A percentile compares a stretch with the other conserved stretches of the same genome.
Conservation (phyloP, 805 yeast genomes). For the Scheffersomyces stipitis region DNA sequence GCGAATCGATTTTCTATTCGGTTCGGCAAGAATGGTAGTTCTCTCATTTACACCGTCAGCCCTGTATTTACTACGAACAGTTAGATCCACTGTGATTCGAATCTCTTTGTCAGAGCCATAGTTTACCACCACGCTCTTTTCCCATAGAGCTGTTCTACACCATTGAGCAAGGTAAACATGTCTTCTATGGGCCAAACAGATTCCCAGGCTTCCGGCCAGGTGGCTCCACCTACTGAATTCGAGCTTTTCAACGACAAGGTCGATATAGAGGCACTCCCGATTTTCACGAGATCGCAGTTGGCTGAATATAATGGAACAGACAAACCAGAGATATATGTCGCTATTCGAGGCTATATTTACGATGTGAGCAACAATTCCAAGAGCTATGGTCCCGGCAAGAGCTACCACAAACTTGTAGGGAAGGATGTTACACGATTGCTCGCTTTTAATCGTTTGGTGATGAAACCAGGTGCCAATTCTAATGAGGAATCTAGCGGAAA, state of each 20-base stretch:
- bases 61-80: too few relatives aligned
- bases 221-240: conserved; percentile 19
- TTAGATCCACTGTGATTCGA: too few relatives aligned
- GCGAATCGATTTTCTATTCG: too few relatives aligned
- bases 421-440: conserved; percentile 76
- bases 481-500: conserved; percentile 7
- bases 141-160: too few relatives aligned
- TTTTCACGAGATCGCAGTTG: conserved; percentile 34
- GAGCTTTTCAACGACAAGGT: conserved; percentile 29
- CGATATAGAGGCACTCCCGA: conserved; percentile 30
- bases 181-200: not conserved
- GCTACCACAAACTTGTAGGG: conserved; percentile 72
- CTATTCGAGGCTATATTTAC: conserved; percentile 72
- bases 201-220: not conserved
- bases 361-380: conserved; percentile 69
- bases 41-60: too few relatives aligned
- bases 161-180: too few relatives aligned
- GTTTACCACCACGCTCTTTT: too few relatives aligned
- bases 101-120: too few relatives aligned
- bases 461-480: conserved; percentile 16
- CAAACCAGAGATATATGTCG: conserved; percentile 56
- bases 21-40: too few relatives aligned
- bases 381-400: conserved; percentile 76
- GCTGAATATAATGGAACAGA: conserved; percentile 31
- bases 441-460: conserved; percentile 54